Conservation (phyloP, 1,284 basidiomycete species). For the Cryptococcus wingfieldii region DNA sequence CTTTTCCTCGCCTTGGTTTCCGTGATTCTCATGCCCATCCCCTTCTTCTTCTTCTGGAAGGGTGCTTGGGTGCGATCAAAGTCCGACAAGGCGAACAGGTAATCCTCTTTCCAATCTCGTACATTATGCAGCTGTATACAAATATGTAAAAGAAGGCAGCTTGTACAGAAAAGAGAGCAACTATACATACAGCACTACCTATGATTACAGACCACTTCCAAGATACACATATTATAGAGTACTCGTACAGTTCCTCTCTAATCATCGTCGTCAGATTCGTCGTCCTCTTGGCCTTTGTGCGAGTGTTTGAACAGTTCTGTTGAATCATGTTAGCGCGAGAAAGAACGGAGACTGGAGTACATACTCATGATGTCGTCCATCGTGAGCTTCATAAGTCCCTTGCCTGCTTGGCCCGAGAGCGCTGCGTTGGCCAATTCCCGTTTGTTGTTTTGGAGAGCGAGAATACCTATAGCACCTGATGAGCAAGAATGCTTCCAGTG, state of each 20-base stretch:
- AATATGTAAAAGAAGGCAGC: no score
- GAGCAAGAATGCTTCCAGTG: neutral
- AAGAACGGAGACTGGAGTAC: slow-evolving; percentile 8
- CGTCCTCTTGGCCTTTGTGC: no score
- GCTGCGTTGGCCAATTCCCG: slow-evolving; percentile 77
- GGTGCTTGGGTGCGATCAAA: slow-evolving; percentile 16
- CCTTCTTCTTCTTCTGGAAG: slow-evolving; percentile 44
- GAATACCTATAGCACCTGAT: slow-evolving; percentile 28
- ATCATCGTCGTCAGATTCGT: no score
- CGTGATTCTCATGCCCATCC: slow-evolving; percentile 29
- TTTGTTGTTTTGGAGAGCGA: slow-evolving; percentile 81
- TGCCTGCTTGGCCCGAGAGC: slow-evolving; percentile 79
- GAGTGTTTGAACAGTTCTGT: no score
- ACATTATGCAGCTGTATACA: no score
- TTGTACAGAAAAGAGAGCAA: no score
- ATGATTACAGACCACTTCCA: no score
- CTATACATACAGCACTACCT: no score
- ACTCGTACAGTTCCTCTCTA: no score
- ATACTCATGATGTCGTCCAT: slow-evolving; percentile 71
- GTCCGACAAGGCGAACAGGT: slow-evolving; percentile 3
- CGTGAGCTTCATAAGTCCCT: slow-evolving; percentile 70
- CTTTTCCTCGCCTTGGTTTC: slow-evolving; percentile 35
- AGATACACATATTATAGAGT: no score
- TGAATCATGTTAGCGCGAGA: no score
- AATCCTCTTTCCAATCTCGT: neutral